phyloP scores from a whole-genome alignment of 129 eudicot species.

The Pulicaria dysenterica region DNA sequence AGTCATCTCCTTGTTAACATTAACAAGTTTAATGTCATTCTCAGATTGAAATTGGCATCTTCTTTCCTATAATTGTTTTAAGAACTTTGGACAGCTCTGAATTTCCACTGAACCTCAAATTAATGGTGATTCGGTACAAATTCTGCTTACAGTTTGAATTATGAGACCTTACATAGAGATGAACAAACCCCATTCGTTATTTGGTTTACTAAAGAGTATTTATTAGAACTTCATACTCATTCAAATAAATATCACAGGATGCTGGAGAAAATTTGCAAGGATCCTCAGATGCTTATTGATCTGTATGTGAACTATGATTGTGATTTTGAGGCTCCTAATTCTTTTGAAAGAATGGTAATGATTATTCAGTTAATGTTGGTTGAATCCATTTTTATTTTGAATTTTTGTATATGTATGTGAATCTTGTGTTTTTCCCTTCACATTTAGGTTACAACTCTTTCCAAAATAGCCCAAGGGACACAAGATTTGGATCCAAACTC shows the following conservation, averaged over 20 bases:
- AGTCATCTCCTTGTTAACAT: not conserved
- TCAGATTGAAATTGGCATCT: constrained; percentile 90
- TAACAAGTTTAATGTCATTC: constrained; percentile 29
- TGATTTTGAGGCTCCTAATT: constrained; percentile 87
- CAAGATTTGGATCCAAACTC: constrained; percentile 76
- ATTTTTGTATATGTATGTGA: constrained; percentile 1
- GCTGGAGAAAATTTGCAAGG: constrained; percentile 88
- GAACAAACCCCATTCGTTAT: constrained; percentile 12
- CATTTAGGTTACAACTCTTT: constrained; percentile 66
- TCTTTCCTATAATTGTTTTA: constrained; percentile 80
- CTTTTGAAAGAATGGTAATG: constrained; percentile 79
- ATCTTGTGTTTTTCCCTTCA: constrained; percentile 14
- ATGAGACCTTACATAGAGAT: not conserved
- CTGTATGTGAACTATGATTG: constrained; percentile 90
- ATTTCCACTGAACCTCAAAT: constrained; percentile 58
- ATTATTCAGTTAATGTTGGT: not conserved
- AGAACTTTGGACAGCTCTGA: constrained; percentile 71
- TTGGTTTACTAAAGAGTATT: constrained; percentile 15
- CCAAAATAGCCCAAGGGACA: constrained; percentile 89
- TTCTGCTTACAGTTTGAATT: constrained; percentile 16
- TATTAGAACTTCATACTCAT: constrained; percentile 12
- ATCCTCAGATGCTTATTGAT: constrained; percentile 90
- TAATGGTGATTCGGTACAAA: constrained; percentile 71
- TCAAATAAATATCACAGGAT: constrained; percentile 49
- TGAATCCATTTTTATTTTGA: constrained; percentile 11